These are phyloP conservation scores for Ajuga reptans DNA, from an alignment of 305 asterid species.

Conservation along the genomic window DNA sequence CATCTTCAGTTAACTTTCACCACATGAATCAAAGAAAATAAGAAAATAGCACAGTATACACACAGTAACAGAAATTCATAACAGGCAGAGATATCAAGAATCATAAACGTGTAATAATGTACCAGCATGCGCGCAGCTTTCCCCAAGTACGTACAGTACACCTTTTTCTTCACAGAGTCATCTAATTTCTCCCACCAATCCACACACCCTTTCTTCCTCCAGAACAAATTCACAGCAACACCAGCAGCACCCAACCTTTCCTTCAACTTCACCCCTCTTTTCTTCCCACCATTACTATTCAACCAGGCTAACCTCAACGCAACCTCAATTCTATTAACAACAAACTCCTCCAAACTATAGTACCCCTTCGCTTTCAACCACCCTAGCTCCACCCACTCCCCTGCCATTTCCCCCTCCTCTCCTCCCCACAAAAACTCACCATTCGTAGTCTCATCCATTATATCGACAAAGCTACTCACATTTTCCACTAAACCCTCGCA, in stretches of 20 bases:
- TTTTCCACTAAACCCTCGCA: conserved; percentile 56
- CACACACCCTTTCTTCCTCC: conserved; percentile 96
- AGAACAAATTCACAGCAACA: conserved; percentile 60
- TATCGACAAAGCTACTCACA: conserved; percentile 44
- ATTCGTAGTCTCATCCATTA: conserved; percentile 52
- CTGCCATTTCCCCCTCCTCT: conserved; percentile 55
- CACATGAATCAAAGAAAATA: conserved; percentile 12
- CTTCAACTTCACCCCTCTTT: conserved; percentile 64
- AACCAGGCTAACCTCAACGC: conserved; percentile 82
- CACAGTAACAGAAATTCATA: not conserved
- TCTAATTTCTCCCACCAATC: conserved; percentile 97
- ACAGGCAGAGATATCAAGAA: not conserved
- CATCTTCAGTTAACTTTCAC: not conserved
- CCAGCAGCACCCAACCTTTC: conserved; percentile 63
- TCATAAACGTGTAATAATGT: conserved; percentile 14
- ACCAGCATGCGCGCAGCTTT: conserved; percentile 80
- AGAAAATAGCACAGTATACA: conserved; percentile 1
- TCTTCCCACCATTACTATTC: conserved; percentile 59
- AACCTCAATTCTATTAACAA: conserved; percentile 72
- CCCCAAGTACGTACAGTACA: conserved; percentile 49
- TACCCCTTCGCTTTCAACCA: conserved; percentile 90
- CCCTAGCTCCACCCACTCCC: conserved; percentile 79
- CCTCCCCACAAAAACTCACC: conserved; percentile 81
- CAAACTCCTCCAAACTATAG: conserved; percentile 72
- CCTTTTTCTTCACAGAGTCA: conserved; percentile 47